A percentile compares a stretch with the other conserved stretches of the same genome.
phyloP scores from a whole-genome alignment of 331 rosid genomes.

The Prunus yedoensis region DNA sequence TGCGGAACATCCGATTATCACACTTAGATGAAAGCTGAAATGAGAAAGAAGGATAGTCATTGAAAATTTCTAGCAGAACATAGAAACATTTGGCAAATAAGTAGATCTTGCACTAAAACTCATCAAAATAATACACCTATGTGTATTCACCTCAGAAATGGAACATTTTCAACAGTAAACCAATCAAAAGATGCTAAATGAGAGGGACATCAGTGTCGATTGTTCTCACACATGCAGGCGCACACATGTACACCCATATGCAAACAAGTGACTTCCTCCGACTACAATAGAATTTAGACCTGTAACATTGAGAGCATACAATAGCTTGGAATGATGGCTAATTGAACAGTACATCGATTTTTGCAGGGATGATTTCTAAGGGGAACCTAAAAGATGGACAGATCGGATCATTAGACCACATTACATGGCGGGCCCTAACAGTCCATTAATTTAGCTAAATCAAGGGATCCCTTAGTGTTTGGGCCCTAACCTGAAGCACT shows the following conservation, averaged over 20 bases:
- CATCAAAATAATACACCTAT: neutral
- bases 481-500: neutral
- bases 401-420: neutral
- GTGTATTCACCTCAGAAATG: neutral
- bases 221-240: neutral
- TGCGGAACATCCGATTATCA: slow-evolving; percentile 74
- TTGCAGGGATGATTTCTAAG: neutral
- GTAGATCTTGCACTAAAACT: neutral
- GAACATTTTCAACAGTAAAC: neutral
- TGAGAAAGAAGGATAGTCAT: slow-evolving; percentile 27
- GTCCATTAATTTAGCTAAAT: too few species aligned
- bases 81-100: slow-evolving; percentile 22
- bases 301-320: neutral
- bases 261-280: neutral
- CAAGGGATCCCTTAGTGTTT: too few species aligned
- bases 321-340: neutral
- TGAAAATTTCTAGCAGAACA: slow-evolving; percentile 14
- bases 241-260: neutral
- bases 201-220: neutral
- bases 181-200: neutral
- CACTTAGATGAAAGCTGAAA: slow-evolving; percentile 96
- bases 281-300: neutral
- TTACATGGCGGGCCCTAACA: neutral
- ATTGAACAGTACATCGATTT: neutral
- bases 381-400: neutral